These are phyloP conservation scores for Ceratobasidium sp. DNA, from an alignment of 1,284 basidiomycete species.

Conservation along the genomic window DNA sequence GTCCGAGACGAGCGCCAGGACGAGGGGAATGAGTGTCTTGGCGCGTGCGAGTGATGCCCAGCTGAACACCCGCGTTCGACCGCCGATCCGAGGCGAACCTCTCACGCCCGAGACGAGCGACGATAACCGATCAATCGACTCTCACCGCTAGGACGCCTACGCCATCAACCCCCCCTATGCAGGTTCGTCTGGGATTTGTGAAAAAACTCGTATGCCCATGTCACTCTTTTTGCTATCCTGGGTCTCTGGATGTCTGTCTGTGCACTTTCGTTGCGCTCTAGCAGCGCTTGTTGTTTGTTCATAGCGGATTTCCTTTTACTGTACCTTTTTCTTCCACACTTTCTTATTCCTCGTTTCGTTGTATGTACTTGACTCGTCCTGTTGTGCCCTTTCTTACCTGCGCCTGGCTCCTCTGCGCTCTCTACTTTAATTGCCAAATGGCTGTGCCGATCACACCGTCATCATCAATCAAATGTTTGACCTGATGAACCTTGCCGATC, in stretches of 20 bases:
- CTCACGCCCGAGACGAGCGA: constrained; percentile 37
- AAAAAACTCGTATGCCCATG: neutral
- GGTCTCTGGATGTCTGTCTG: neutral
- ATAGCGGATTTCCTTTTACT: constrained; percentile 1
- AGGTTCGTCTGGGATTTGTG: neutral
- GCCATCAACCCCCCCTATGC: neutral
- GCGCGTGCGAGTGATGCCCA: constrained; percentile 18
- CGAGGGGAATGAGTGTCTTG: neutral
- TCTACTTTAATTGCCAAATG: neutral
- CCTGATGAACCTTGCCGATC: constrained; percentile 4
- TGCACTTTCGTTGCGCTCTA: neutral
- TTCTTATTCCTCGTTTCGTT: neutral
- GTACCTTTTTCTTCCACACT: neutral
- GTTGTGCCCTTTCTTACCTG: neutral
- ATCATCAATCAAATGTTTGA: neutral
- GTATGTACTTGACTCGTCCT: neutral
- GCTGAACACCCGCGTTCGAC: constrained; percentile 18
- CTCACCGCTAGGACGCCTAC: neutral
- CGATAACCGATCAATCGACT: constrained; percentile 20
- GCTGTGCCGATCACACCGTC: neutral
- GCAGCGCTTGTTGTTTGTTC: constrained; percentile 7
- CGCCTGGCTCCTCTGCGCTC: neutral
- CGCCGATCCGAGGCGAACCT: constrained; percentile 21
- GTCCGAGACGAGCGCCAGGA: neutral
- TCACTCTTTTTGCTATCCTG: neutral